phyloP scores from a whole-genome alignment of 1,284 basidiomycete genomes.

The Boletellus dicymbophilus region DNA sequence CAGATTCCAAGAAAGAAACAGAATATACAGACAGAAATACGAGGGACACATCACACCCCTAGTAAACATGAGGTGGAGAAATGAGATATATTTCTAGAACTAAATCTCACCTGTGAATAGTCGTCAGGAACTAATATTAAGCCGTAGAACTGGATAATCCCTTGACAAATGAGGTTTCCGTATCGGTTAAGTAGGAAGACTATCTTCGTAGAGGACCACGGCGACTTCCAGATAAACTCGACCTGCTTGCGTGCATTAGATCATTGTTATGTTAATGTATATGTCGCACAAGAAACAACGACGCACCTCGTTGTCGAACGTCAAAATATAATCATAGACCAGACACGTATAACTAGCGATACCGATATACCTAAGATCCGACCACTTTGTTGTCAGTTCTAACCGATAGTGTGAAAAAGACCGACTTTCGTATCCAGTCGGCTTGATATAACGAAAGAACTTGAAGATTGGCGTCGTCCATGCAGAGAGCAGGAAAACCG shows the following conservation, averaged over 20 bases:
- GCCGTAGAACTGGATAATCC: background rate
- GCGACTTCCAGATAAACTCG: slow-evolving; percentile 11
- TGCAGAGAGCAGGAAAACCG: too few species aligned
- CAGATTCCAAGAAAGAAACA: background rate
- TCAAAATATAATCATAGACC: background rate
- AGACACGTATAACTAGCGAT: background rate
- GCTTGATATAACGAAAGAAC: background rate
- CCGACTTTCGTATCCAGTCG: background rate
- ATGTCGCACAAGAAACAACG: background rate
- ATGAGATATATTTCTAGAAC: background rate
- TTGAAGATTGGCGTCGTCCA: background rate
- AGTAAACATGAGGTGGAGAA: background rate
- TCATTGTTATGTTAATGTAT: background rate
- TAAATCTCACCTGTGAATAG: background rate
- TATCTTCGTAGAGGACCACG: slow-evolving; percentile 12
- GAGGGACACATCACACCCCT: background rate
- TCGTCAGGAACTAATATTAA: background rate
- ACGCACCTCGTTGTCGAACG: slow-evolving; percentile 1
- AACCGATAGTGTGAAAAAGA: background rate
- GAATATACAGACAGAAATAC: background rate
- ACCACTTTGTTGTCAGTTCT: background rate
- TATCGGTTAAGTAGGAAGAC: slow-evolving; percentile 2
- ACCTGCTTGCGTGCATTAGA: background rate
- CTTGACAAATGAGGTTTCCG: slow-evolving; percentile 4
- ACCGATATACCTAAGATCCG: background rate